Evolutionary conservation across 2,329 filamentous ascomycete genomes (phyloP).

Genomic region (Penicillium vulpinum): DNA sequence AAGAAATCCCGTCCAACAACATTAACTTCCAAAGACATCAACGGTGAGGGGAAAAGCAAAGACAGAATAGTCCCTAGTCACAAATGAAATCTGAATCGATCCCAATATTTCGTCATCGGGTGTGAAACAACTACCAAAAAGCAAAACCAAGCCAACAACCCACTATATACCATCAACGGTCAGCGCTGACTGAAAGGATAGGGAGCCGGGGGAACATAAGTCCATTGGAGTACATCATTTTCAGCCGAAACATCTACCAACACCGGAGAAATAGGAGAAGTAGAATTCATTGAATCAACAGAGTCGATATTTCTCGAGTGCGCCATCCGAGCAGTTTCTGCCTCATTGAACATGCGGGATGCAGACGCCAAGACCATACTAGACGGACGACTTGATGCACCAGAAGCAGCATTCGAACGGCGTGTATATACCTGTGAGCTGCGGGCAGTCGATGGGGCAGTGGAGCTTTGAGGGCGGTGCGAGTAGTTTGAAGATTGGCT

Average conservation of each 20-base stretch:
- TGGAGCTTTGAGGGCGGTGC: neutral
- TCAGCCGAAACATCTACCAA: neutral
- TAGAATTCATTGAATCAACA: neutral
- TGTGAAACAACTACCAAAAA: neutral
- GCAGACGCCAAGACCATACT: neutral
- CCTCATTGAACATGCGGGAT: constrained; percentile 1
- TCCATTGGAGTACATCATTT: neutral
- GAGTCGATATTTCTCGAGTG: neutral
- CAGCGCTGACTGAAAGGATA: neutral
- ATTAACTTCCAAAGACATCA: neutral
- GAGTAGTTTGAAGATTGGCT: neutral
- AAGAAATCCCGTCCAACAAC: neutral
- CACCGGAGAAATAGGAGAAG: neutral
- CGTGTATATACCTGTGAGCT: neutral
- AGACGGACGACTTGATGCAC: constrained; percentile 9
- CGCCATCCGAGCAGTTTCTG: neutral
- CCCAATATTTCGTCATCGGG: too few relatives aligned
- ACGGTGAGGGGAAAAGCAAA: neutral
- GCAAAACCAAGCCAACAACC: neutral
- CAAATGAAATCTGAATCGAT: neutral
- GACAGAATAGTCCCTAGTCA: too few relatives aligned
- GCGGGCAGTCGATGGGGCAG: neutral
- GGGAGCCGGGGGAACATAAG: neutral
- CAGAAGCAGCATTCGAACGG: constrained; percentile 5
- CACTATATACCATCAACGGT: neutral